phyloP scores from a whole-genome alignment of 176 grass and related monocot genomes.

The Avena sativa region DNA sequence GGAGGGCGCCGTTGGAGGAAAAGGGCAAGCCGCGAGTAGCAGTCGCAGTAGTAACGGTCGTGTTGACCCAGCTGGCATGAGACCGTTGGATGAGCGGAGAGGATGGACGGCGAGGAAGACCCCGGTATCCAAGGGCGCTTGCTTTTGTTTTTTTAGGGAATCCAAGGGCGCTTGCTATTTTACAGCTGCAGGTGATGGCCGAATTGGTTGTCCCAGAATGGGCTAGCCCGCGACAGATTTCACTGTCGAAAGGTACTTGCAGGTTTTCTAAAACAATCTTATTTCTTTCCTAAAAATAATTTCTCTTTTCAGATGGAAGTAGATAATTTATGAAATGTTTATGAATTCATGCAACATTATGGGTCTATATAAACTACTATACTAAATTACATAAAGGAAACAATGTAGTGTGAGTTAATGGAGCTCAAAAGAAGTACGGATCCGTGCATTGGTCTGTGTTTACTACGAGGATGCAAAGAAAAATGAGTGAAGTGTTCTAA shows the following conservation, averaged over 20 bases:
- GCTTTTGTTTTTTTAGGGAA: neutral
- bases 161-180: slow-evolving; percentile 12
- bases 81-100: slow-evolving; percentile 57
- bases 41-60: slow-evolving; percentile 47
- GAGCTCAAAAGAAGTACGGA: too few species aligned
- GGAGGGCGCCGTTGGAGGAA: slow-evolving; percentile 31
- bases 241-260: neutral
- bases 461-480: too few species aligned
- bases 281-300: too few species aligned
- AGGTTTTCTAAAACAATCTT: neutral
- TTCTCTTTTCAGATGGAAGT: too few species aligned
- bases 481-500: too few species aligned
- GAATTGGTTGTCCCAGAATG: neutral
- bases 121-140: slow-evolving; percentile 33
- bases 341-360: too few species aligned
- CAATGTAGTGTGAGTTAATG: too few species aligned
- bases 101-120: neutral
- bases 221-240: neutral
- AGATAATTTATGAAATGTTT: too few species aligned
- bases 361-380: too few species aligned
- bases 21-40: neutral
- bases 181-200: neutral
- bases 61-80: slow-evolving; percentile 53
- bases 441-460: too few species aligned
- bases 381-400: too few species aligned